Conservation (phyloP, 1,139 yeast genomes). For the Yarrowia galli region DNA sequence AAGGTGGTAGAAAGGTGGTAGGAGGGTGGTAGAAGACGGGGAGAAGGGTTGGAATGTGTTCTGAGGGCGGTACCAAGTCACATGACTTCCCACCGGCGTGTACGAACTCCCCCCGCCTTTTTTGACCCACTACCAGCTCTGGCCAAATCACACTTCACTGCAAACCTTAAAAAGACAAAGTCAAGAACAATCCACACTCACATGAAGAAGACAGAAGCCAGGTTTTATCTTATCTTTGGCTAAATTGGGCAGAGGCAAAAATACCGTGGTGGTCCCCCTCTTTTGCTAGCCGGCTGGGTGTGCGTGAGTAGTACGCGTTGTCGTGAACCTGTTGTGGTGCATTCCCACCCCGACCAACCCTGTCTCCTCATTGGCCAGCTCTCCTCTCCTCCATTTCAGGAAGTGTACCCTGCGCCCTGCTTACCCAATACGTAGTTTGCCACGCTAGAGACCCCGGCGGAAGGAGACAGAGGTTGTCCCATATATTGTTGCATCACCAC, state of each 20-base stretch:
- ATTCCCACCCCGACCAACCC: no score
- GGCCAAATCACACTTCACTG: no score
- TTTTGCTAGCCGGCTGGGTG: no score
- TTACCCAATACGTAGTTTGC: constrained; percentile 38
- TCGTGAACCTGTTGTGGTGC: no score
- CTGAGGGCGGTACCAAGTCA: no score
- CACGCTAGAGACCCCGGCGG: constrained; percentile 2
- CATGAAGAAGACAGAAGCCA: constrained; percentile 36
- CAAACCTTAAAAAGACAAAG: constrained; percentile 5
- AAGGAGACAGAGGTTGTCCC: constrained; percentile 1
- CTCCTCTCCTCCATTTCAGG: background rate
- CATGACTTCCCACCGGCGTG: no score
- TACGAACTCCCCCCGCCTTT: no score
- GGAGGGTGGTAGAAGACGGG: no score
- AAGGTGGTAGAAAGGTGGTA: background rate
- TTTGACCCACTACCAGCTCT: no score
- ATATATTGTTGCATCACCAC: background rate
- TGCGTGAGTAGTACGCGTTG: no score
- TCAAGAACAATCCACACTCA: constrained; percentile 29
- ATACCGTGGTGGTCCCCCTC: constrained; percentile 14
- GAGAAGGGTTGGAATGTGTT: no score
- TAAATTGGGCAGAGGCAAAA: constrained; percentile 38
- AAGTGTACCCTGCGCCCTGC: constrained; percentile 38
- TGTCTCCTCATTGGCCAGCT: constrained; percentile 4
- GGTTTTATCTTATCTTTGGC: constrained; percentile 38